Conservation (phyloP, 345 rosid species). For the Punica granatum region DNA sequence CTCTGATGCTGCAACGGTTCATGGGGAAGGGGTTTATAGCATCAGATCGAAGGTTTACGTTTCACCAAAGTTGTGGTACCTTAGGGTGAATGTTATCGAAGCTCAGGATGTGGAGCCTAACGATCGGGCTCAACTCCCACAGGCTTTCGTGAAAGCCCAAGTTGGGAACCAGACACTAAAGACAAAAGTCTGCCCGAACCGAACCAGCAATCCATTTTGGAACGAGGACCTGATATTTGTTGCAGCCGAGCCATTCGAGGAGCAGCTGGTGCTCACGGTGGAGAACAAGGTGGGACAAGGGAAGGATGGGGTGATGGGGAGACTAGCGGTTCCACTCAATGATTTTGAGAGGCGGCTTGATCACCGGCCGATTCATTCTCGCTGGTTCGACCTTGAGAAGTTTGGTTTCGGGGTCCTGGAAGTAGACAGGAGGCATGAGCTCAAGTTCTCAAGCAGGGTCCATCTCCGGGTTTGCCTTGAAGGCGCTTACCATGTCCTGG, state of each 20-base stretch:
- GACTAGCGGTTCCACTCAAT: constrained; percentile 43
- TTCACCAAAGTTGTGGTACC: constrained; percentile 85
- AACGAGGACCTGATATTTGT: constrained; percentile 88
- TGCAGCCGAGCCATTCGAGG: constrained; percentile 93
- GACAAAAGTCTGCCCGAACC: constrained; percentile 52
- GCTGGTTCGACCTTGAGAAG: constrained; percentile 83
- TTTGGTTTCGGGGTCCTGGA: constrained; percentile 73
- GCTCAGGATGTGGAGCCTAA: constrained; percentile 77
- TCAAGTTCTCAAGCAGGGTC: constrained; percentile 65
- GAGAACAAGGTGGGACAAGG: constrained; percentile 49
- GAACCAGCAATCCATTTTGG: constrained; percentile 66
- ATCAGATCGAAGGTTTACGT: constrained; percentile 84
- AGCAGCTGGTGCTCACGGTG: constrained; percentile 52
- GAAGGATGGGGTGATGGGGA: constrained; percentile 77
- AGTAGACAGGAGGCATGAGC: constrained; percentile 80
- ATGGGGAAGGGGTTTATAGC: constrained; percentile 68
- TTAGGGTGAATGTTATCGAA: constrained; percentile 81
- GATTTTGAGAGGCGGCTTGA: constrained; percentile 69
- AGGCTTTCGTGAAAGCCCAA: constrained; percentile 69
- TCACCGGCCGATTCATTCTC: constrained; percentile 67
- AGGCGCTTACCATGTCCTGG: constrained; percentile 93
- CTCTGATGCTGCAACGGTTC: constrained; percentile 67
- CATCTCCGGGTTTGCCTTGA: constrained; percentile 75
- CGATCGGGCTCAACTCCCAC: constrained; percentile 58
- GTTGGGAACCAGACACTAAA: constrained; percentile 74